Evolutionary conservation across 148 eudicot genomes (phyloP), one percentile per base, ranked within the genome.

Genomic region (Chenopodium suecicum): DNA sequence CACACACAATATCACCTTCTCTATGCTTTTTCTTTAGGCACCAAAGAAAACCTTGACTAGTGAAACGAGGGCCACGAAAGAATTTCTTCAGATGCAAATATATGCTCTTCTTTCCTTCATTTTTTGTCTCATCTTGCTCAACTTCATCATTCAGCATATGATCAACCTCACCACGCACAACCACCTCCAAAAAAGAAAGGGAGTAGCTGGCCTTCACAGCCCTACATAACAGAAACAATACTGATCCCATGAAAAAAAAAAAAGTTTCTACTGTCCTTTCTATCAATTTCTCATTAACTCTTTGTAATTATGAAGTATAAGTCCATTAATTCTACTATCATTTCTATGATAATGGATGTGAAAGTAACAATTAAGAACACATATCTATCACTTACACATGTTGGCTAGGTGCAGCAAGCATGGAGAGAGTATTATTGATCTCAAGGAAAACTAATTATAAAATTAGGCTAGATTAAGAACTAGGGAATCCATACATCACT

Each of bases 1-100:
- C 93, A 85, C 99, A 96, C 79, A 92, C 95, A 75, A 87, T 79
- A 76, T 94, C 99, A 80, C 98, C 98, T 87, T 87, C 95, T 75
- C 85, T 90, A 82, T 96, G 88, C 90, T 94, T 96, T 62, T 68
- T 89, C 85, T 91, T 85, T 56, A 96, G 80, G 82, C 89, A 82
- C 74, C 68, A 84, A 73, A 96, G 97, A 85, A 96, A 96, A 78
- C 94, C 94, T 60, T 74, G 82, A 78, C 25, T 88, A 50, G 98
- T 91, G 85, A 88, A 96, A 78, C 98, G 98, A 82, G 91, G 66
- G 41, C 99, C 99, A 62, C 98, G 91, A 74, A 93, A 88, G 84
- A 86, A 96, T 82, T 91, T 90, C 91, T 94, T 96, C 85, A 96
- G 84, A 86, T 96, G 97, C 83, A 96, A 65, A 83, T 87, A 89